A percentile compares a stretch with the other conserved stretches of the same genome.
phyloP scores from a whole-genome alignment of 2,329 filamentous ascomycete genomes.

The Colletotrichum costaricense region DNA sequence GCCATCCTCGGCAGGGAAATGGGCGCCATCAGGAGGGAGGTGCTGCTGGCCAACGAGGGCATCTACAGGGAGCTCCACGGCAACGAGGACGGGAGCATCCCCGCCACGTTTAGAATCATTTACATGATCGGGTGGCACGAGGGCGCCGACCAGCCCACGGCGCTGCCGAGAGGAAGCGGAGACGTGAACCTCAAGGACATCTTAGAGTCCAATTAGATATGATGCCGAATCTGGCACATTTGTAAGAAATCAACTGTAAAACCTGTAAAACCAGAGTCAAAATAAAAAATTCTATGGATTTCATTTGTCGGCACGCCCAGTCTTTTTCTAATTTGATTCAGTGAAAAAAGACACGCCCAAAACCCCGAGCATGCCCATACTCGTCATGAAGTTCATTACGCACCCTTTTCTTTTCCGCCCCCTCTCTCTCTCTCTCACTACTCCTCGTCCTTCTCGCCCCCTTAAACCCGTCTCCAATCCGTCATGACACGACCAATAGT shows the following conservation, averaged over 20 bases:
- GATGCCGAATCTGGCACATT: neutral
- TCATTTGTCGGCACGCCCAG: conserved; percentile 26
- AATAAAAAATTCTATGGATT: conserved; percentile 33
- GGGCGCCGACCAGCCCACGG: conserved; percentile 80
- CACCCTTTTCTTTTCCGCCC: conserved; percentile 39
- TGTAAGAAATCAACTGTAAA: conserved; percentile 1
- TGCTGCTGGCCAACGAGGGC: conserved; percentile 85
- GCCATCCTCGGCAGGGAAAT: conserved; percentile 87
- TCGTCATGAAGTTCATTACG: conserved; percentile 33
- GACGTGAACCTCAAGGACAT: conserved; percentile 91
- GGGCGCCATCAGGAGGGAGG: conserved; percentile 81
- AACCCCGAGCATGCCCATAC: conserved; percentile 14
- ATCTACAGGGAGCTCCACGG: conserved; percentile 92
- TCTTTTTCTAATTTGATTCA: conserved; percentile 10
- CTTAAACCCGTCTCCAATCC: conserved; percentile 89
- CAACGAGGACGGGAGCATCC: conserved; percentile 79
- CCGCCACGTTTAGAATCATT: conserved; percentile 94
- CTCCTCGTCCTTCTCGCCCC: too few relatives aligned
- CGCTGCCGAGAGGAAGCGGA: conserved; percentile 85
- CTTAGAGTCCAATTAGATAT: conserved; percentile 57
- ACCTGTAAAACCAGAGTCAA: neutral
- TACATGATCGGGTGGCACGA: conserved; percentile 99
- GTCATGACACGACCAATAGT: conserved; percentile 96
- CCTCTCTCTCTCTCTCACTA: too few relatives aligned
- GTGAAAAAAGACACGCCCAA: neutral